phyloP scores from a whole-genome alignment of 2,329 filamentous ascomycete species.

The Claviceps spartinae region DNA sequence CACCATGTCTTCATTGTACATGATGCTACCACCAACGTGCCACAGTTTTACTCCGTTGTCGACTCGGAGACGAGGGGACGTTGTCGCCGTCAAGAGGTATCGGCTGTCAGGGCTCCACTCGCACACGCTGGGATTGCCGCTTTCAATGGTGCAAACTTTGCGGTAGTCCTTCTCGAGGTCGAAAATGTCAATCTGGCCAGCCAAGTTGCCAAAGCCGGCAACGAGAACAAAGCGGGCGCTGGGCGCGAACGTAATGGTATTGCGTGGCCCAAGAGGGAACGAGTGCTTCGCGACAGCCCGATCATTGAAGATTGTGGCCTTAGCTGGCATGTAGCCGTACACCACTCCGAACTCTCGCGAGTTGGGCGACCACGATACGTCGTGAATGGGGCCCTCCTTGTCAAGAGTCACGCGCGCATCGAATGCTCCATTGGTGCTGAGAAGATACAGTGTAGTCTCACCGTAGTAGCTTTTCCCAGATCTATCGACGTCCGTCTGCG shows the following conservation, averaged over 20 bases:
- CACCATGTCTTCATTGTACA: slow-evolving; percentile 92
- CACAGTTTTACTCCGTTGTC: slow-evolving; percentile 95
- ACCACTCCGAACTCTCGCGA: slow-evolving; percentile 96
- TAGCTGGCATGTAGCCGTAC: slow-evolving; percentile 98
- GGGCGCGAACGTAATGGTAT: slow-evolving; percentile 90
- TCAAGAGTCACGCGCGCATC: slow-evolving; percentile 86
- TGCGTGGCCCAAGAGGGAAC: slow-evolving; percentile 78
- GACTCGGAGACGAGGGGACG: slow-evolving; percentile 83
- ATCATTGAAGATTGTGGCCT: slow-evolving; percentile 94
- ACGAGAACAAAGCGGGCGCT: slow-evolving; percentile 87
- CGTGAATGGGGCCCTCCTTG: slow-evolving; percentile 95
- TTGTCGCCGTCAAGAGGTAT: slow-evolving; percentile 95
- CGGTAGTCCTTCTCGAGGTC: slow-evolving; percentile 87
- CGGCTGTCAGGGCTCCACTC: slow-evolving; percentile 95
- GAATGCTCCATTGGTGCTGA: slow-evolving; percentile 82
- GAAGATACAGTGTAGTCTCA: slow-evolving; percentile 90
- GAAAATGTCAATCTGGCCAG: slow-evolving; percentile 95
- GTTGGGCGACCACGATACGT: slow-evolving; percentile 96
- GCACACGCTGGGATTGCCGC: slow-evolving; percentile 89
- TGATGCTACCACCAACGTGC: slow-evolving; percentile 76
- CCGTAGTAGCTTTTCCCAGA: slow-evolving; percentile 99
- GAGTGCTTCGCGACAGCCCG: slow-evolving; percentile 70
- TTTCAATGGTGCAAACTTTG: slow-evolving; percentile 89
- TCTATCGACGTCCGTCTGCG: slow-evolving; percentile 95
- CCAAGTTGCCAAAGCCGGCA: slow-evolving; percentile 92